These are phyloP conservation scores for Globisporangium irregulare DNA, from an alignment of 352 stramenopile genomes.

Conservation along the genomic window DNA sequence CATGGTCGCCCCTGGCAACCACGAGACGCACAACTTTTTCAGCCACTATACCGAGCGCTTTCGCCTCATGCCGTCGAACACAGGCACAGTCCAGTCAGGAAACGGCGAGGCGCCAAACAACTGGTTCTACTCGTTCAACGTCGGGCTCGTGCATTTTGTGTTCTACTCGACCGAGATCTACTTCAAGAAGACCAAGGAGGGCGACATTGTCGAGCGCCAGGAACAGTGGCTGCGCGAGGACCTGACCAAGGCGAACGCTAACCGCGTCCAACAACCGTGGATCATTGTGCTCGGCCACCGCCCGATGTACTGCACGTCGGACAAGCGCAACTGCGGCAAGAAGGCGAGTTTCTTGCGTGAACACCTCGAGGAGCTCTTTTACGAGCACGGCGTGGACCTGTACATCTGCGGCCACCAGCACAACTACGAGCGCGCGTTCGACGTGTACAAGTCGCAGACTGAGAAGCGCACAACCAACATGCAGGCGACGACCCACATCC, in stretches of 20 bases:
- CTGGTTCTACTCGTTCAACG: conserved; percentile 88
- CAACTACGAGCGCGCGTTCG: conserved; percentile 89
- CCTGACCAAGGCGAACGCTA: conserved; percentile 55
- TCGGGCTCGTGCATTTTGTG: conserved; percentile 85
- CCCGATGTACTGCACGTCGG: conserved; percentile 88
- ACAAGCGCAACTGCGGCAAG: conserved; percentile 64
- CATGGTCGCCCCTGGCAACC: conserved; percentile 90
- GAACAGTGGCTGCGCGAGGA: conserved; percentile 68
- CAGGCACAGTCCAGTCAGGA: conserved; percentile 46
- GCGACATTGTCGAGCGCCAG: conserved; percentile 49
- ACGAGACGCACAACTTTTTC: conserved; percentile 86
- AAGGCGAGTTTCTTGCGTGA: conserved; percentile 59
- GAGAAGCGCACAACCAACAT: conserved; percentile 76
- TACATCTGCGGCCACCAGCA: conserved; percentile 90
- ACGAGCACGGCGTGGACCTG: conserved; percentile 76
- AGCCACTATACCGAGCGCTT: conserved; percentile 87
- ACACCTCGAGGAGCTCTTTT: conserved; percentile 79
- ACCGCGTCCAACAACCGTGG: conserved; percentile 69
- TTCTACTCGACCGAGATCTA: conserved; percentile 89
- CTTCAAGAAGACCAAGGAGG: conserved; percentile 66
- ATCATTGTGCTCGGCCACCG: conserved; percentile 84
- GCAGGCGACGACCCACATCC: conserved; percentile 84
- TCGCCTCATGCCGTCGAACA: conserved; percentile 78
- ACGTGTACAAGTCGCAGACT: conserved; percentile 69
- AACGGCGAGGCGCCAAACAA: conserved; percentile 78